Percentiles rank a stretch among this genome's conserved stretches.
Conservation (phyloP, 495 filamentous ascomycete species). For the Filosporella fistucella region DNA sequence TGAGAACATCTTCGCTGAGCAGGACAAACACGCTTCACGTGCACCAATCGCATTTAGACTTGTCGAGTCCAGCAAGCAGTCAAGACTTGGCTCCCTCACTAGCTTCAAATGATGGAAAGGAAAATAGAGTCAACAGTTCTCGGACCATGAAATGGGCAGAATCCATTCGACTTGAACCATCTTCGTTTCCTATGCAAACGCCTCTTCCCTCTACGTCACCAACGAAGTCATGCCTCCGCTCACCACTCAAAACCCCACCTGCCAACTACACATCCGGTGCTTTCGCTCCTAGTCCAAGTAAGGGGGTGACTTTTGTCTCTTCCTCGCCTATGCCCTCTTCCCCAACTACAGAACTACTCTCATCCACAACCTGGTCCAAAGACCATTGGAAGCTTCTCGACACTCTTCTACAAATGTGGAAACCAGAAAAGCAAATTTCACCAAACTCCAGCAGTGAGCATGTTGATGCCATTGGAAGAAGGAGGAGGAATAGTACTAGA, state of each 20-base stretch:
- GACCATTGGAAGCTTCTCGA: conserved; percentile 24
- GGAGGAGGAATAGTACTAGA: conserved; percentile 20
- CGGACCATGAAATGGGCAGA: conserved; percentile 20
- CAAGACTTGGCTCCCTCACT: conserved; percentile 1
- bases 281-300: conserved; percentile 7
- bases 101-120: conserved; percentile 8
- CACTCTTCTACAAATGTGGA: conserved; percentile 16
- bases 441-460: too few species aligned
- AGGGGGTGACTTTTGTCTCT: conserved; percentile 23
- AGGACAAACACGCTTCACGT: conserved; percentile 7
- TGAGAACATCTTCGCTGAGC: conserved; percentile 9
- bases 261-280: not conserved
- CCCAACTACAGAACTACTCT: conserved; percentile 9
- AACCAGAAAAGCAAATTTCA: conserved; percentile 5
- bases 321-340: conserved; percentile 21
- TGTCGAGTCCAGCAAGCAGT: not conserved
- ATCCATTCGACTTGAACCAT: not conserved
- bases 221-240: conserved; percentile 45
- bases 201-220: conserved; percentile 35
- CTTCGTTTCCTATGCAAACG: not conserved
- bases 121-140: conserved; percentile 5
- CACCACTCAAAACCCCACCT: conserved; percentile 36
- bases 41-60: not conserved
- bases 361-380: conserved; percentile 23
- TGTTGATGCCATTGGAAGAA: not conserved